Percentiles rank a stretch among this genome's conserved stretches.
These are phyloP conservation scores for Pseudisothecium myosuroides DNA, from an alignment of 225 moss, liverwort and hornwort species.

Conservation along the genomic window DNA sequence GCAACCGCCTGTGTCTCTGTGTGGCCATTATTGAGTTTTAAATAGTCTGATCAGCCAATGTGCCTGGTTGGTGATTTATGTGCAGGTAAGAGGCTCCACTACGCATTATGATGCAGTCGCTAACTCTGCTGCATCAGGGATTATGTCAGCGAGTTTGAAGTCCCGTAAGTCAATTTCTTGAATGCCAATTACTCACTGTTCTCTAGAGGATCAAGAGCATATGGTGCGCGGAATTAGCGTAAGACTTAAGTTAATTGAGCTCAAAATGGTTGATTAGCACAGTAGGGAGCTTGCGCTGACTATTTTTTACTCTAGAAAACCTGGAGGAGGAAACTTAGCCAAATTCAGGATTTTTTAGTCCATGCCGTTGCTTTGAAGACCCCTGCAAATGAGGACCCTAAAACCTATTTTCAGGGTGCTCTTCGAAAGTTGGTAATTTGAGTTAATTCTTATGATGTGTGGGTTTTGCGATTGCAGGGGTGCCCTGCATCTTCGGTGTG, in stretches of 20 bases:
- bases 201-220: not conserved
- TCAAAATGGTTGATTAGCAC: not conserved
- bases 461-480: slow-evolving; percentile 19
- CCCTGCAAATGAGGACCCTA: not conserved
- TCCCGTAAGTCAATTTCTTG: slow-evolving; percentile 25
- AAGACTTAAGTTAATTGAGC: not conserved
- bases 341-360: not conserved
- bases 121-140: slow-evolving; percentile 71
- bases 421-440: not conserved
- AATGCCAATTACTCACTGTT: not conserved
- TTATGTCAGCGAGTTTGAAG: slow-evolving; percentile 80
- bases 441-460: not conserved
- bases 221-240: not conserved
- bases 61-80: not conserved
- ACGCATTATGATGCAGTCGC: slow-evolving; percentile 87
- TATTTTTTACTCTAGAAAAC: not conserved
- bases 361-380: not conserved
- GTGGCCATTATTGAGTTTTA: not conserved
- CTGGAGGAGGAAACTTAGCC: not conserved
- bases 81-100: slow-evolving; percentile 68
- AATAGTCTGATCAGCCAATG: not conserved
- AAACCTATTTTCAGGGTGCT: not conserved
- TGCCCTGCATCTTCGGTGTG: slow-evolving; percentile 66
- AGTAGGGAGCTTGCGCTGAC: not conserved
- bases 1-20: not conserved